Base-by-base conservation (phyloP, 805 yeast genomes). In the Peterozyma xylosa region DNA sequence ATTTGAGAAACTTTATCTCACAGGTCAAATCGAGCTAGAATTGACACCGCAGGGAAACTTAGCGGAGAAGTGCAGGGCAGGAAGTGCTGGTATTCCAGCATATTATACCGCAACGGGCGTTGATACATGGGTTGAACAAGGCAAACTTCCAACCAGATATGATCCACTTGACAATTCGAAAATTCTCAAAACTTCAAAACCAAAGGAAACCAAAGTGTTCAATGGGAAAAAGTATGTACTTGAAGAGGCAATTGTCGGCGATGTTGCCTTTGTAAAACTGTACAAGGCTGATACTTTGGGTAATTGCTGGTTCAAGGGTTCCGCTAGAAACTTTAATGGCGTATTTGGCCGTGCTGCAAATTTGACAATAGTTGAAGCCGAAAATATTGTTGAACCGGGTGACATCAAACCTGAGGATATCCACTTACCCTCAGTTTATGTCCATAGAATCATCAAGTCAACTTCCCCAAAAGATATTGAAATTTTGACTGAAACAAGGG, bases 11-110 rank as follows among this genome's bases (percentile, higher is more conserved):
- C 50, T 64, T 50, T 73, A 66, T 49, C 57, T 70, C 39, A 56
- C 62, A 17, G 78, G 78, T 11, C 49, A 63, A 40, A 57, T 73
- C 36, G 73, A 69, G 47, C 57, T 73, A 41, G 77, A 73, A 50
- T 56, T 73, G 39, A 66, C 71, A 14, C 78, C 78, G 3, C 78
- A 73, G 50, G 78, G 78, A 3, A 70, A 72, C n/a, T 54, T 73
- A 27, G 77, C 76, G 10, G 78, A 73, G 50, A 59, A 71, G 39
- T 59, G 64, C 16, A 57, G 76, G 21, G 76, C 78, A 11, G 76
- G 70, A 10, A 73, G 65, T 9, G 63, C 75, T 2, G 76, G 77
- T 9, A 59, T 70, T 14, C 77, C 77, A 1, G 77, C 76, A 1
- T 71, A 68, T 47, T 73, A 61, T 52, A 66, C 76, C 9, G 67